These are phyloP conservation scores for Silene latifolia DNA, from an alignment of 148 eudicot species.

Conservation along the genomic window DNA sequence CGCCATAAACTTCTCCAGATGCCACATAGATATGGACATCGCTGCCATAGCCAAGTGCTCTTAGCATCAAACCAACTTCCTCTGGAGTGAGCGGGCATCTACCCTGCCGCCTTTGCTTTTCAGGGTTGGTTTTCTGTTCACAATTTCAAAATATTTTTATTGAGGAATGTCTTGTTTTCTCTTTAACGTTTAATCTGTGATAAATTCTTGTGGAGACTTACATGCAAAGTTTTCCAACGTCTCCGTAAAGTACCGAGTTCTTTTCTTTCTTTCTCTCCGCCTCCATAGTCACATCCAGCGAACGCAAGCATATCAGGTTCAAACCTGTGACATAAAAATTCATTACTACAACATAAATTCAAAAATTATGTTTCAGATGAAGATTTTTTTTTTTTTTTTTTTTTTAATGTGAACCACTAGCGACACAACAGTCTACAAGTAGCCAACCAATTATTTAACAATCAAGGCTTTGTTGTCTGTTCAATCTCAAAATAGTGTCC, in stretches of 20 bases:
- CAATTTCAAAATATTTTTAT: constrained; percentile 10
- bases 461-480: not conserved
- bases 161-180: not conserved
- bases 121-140: constrained; percentile 64
- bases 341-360: not conserved
- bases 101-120: constrained; percentile 77
- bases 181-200: not conserved
- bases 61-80: constrained; percentile 86
- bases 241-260: constrained; percentile 60
- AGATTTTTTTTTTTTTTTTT: constrained; percentile 6
- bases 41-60: constrained; percentile 68
- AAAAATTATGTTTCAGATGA: constrained; percentile 4
- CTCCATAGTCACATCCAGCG: constrained; percentile 92
- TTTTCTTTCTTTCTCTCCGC: constrained; percentile 66
- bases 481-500: not conserved
- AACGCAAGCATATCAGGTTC: constrained; percentile 97
- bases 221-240: constrained; percentile 85
- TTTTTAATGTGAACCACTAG: not conserved
- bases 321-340: constrained; percentile 44
- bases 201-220: constrained; percentile 29
- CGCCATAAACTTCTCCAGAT: constrained; percentile 82
- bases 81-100: constrained; percentile 83
- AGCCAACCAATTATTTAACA: not conserved
- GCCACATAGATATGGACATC: constrained; percentile 80
- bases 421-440: not conserved